These are phyloP conservation scores for Berberis vulgaris DNA, from an alignment of 164 flowering plant genomes.

Conservation along the genomic window DNA sequence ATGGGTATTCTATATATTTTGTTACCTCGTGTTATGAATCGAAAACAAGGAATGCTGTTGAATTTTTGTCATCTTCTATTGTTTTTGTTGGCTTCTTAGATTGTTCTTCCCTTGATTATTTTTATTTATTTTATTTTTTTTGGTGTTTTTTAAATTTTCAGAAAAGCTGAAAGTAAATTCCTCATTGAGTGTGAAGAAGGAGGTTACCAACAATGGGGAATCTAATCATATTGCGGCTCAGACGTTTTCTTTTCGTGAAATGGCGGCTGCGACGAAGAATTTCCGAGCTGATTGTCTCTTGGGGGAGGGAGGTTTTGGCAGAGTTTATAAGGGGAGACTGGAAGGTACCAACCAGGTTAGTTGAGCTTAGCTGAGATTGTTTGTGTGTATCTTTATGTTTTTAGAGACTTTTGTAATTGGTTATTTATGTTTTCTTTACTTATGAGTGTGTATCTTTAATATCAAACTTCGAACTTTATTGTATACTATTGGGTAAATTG, in stretches of 20 bases:
- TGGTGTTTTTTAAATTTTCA: slow-evolving; percentile 2
- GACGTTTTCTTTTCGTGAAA: slow-evolving; percentile 56
- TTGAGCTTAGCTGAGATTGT: background rate
- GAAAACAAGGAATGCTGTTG: no score
- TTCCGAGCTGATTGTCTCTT: slow-evolving; percentile 56
- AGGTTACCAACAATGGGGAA: slow-evolving; percentile 27
- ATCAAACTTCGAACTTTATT: background rate
- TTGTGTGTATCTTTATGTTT: background rate
- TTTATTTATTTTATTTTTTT: no score
- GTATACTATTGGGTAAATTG: background rate
- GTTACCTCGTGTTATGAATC: background rate
- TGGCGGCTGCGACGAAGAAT: slow-evolving; percentile 65
- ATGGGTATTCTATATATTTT: background rate
- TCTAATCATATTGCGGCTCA: slow-evolving; percentile 34
- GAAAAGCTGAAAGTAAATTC: slow-evolving; percentile 15
- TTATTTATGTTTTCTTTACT: no score
- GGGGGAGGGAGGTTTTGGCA: slow-evolving; percentile 90
- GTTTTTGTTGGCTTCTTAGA: background rate
- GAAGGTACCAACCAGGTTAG: slow-evolving; percentile 51
- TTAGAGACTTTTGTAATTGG: no score
- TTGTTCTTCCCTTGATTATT: background rate
- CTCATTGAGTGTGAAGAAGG: slow-evolving; percentile 18
- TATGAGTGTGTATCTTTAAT: background rate
- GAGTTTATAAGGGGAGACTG: slow-evolving; percentile 67
- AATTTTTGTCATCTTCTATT: background rate